Conservation (phyloP, 2,329 filamentous ascomycete genomes). For the Aspergillus chevalieri region DNA sequence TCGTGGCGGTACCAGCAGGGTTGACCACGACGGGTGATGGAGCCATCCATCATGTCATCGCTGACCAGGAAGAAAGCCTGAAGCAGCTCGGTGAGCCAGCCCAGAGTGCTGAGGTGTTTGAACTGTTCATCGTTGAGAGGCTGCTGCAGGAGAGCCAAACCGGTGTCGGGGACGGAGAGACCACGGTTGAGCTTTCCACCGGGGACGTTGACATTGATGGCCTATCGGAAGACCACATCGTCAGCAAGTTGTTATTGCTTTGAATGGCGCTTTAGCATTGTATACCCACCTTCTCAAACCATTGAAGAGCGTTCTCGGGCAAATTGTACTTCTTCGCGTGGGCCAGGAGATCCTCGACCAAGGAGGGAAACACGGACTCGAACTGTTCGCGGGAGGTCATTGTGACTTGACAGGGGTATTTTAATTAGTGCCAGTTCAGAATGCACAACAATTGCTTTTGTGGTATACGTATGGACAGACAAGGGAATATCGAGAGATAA, state of each 20-base stretch:
- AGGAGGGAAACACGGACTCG: constrained; percentile 79
- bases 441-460: neutral
- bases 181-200: constrained; percentile 98
- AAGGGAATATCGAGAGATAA: neutral
- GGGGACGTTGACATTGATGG: constrained; percentile 75
- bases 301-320: constrained; percentile 71
- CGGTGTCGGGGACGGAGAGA: constrained; percentile 93
- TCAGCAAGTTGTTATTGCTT: constrained; percentile 5
- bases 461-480: neutral
- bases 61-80: constrained; percentile 98
- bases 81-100: constrained; percentile 96
- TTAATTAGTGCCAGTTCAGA: neutral
- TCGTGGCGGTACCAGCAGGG: constrained; percentile 95
- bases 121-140: constrained; percentile 75
- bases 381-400: constrained; percentile 64
- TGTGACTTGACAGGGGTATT: neutral
- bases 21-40: constrained; percentile 86
- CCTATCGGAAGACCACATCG: constrained; percentile 45
- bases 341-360: constrained; percentile 73
- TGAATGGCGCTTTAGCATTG: neutral
- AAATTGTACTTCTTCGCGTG: constrained; percentile 78
- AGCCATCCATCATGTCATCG: constrained; percentile 97
- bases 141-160: constrained; percentile 67
- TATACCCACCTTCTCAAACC: constrained; percentile 69
- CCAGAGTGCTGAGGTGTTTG: constrained; percentile 79